Base-by-base conservation (phyloP, 352 stramenopile species). In the Phytophthora syringae region DNA sequence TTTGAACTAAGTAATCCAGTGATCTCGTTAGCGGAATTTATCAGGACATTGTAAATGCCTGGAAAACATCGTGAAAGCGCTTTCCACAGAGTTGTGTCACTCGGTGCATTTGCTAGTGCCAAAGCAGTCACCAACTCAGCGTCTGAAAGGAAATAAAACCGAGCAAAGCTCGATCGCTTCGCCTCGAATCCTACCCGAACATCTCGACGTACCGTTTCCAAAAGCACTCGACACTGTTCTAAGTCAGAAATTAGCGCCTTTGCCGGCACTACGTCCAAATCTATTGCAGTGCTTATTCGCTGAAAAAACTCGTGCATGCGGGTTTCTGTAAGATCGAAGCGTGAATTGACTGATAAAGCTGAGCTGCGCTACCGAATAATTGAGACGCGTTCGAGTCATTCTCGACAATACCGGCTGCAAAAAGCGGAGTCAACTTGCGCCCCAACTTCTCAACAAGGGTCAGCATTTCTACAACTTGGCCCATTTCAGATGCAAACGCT, bases 101-200 rank as follows among this genome's bases (percentile, higher is more conserved):
- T 45, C 2, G 65, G 28, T 2, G 60, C 9, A 20, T 32, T 57
- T 7, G 50, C 49, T 21, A 65, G 55, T 0, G 81, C 76, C 7
- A 92, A 71, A 0, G 70, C 74, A 3, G 62, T 44, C 1, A 93
- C 77, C 4, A 94, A 36, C 37, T 90, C 80, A 12, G 32, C n/a
- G 21, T 94, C 84, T 0, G 80, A 88, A 2, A 94, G 56, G 5
- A 92, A 86, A 49, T 78, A 92, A 64, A 92, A 91, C 0, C 86
- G 79, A 25, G 81, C 57, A 49, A 94, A 94, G 15, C 72, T 69
- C 7, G 63, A 43, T 11, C 82, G 79, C 11, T 88, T 88, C 2
- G 16, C 39, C 21, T 92, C 81, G 18, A 94, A 74, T 0, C 76
- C 76, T 2, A 82, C 42, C 5, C 63, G 77, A 18, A 94, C 40